A percentile compares a stretch with the other conserved stretches of the same genome.
These are phyloP conservation scores for Yarrowia phangngaensis DNA, from an alignment of 805 yeast genomes.

Conservation along the genomic window DNA sequence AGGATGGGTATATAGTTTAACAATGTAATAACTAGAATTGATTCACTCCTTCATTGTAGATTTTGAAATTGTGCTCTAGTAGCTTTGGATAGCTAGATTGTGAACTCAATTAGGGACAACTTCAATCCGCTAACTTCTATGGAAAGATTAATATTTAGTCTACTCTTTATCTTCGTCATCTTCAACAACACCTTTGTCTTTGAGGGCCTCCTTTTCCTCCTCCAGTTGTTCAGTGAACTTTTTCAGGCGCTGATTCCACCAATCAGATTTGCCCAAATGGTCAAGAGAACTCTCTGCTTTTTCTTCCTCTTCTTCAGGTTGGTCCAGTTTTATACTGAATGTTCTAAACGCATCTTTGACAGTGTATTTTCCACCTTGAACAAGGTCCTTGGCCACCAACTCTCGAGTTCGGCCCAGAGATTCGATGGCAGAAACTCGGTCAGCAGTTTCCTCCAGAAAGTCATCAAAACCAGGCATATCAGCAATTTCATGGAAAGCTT, in stretches of 20 bases:
- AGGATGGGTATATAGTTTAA: not conserved
- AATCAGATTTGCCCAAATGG: slow-evolving; percentile 27
- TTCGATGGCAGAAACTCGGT: slow-evolving; percentile 71
- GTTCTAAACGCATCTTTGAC: slow-evolving; percentile 27
- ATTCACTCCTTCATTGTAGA: too few relatives aligned
- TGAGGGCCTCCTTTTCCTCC: slow-evolving; percentile 15
- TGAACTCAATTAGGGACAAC: too few relatives aligned
- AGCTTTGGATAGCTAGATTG: too few relatives aligned
- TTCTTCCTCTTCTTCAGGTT: slow-evolving; percentile 32
- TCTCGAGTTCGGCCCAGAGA: slow-evolving; percentile 75
- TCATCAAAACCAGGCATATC: slow-evolving; percentile 67
- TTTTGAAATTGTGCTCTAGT: too few relatives aligned
- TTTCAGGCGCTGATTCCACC: slow-evolving; percentile 32
- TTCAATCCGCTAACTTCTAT: not conserved
- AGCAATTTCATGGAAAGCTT: slow-evolving; percentile 77
- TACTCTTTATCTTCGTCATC: not conserved
- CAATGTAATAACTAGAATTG: not conserved
- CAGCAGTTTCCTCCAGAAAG: slow-evolving; percentile 58
- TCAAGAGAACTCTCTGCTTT: slow-evolving; percentile 32
- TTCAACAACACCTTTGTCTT: not conserved
- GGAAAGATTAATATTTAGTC: not conserved
- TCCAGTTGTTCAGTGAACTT: slow-evolving; percentile 24
- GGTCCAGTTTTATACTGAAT: slow-evolving; percentile 19
- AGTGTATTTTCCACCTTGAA: slow-evolving; percentile 36
- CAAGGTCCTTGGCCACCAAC: slow-evolving; percentile 64